Percentiles rank a stretch among this genome's conserved stretches.
Evolutionary conservation across 2,329 filamentous ascomycete species (phyloP).

Genomic region (Xylaria sp.): DNA sequence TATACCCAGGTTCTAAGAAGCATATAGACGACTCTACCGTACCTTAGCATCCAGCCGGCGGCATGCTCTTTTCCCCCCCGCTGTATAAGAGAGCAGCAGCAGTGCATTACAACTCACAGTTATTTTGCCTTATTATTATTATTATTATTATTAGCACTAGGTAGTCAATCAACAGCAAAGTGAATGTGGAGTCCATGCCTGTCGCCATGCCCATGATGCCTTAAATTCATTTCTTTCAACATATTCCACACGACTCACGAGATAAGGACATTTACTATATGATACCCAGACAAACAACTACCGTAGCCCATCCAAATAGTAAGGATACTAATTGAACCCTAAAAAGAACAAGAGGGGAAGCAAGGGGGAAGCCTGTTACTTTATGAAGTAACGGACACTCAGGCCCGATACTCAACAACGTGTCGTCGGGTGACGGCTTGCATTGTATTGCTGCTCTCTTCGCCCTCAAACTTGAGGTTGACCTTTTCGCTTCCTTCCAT

Average conservation of each 20-base stretch:
- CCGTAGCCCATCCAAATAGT: neutral
- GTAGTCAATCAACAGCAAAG: too few relatives aligned
- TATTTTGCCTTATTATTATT: too few relatives aligned
- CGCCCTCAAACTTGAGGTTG: conserved; percentile 77
- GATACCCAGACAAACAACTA: neutral
- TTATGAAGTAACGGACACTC: neutral
- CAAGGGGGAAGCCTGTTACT: too few relatives aligned
- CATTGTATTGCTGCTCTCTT: conserved; percentile 74
- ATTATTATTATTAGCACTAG: too few relatives aligned
- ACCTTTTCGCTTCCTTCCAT: conserved; percentile 63
- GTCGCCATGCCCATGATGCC: too few relatives aligned
- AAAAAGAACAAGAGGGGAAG: neutral
- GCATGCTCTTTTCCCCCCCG: too few relatives aligned
- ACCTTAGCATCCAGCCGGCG: too few relatives aligned
- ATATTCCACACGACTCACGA: neutral
- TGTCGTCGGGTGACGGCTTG: conserved; percentile 78
- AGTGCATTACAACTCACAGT: too few relatives aligned
- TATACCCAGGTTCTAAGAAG: too few relatives aligned
- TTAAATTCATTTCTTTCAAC: neutral
- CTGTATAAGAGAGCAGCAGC: too few relatives aligned
- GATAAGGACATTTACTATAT: neutral
- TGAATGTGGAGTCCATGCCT: too few relatives aligned
- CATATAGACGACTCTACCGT: too few relatives aligned
- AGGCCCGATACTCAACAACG: conserved; percentile 72
- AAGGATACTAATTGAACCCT: neutral